phyloP scores from a whole-genome alignment of 768 basidiomycete genomes.

The Amylocystis lapponica region DNA sequence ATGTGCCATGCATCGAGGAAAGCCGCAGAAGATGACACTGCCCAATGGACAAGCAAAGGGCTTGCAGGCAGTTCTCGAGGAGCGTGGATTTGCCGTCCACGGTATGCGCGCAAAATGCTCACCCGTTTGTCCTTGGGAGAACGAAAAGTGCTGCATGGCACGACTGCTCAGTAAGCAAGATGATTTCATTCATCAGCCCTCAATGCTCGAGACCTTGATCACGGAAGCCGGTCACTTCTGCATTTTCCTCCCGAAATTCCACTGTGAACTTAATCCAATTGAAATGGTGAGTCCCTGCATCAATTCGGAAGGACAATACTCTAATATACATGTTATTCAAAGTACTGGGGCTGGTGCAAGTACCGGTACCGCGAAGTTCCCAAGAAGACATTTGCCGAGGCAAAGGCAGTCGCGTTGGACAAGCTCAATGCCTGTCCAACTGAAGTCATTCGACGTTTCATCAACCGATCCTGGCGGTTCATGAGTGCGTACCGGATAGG shows the following conservation, averaged over 20 bases:
- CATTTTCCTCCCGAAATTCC: conserved; percentile 40
- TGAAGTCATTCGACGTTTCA: conserved; percentile 31
- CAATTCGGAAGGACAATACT: neutral
- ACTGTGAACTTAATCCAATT: conserved; percentile 43
- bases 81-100: conserved; percentile 34
- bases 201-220: conserved; percentile 29
- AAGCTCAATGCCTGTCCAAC: conserved; percentile 32
- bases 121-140: conserved; percentile 33
- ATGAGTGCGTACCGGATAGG: conserved; percentile 31
- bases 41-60: conserved; percentile 30
- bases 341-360: conserved; percentile 33
- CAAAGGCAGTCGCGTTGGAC: conserved; percentile 27
- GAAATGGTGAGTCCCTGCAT: conserved; percentile 30
- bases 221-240: conserved; percentile 28
- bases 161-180: conserved; percentile 33
- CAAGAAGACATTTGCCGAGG: conserved; percentile 27
- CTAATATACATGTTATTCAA: neutral
- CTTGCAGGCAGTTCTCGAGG: conserved; percentile 28
- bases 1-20: conserved; percentile 16
- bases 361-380: conserved; percentile 27
- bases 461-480: conserved; percentile 31
- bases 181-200: conserved; percentile 33
- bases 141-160: conserved; percentile 30
- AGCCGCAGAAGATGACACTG: conserved; percentile 31
- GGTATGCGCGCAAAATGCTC: conserved; percentile 29